These are phyloP conservation scores for Neurospora tetrasperma DNA, from an alignment of 495 filamentous ascomycete species.

Conservation along the genomic window DNA sequence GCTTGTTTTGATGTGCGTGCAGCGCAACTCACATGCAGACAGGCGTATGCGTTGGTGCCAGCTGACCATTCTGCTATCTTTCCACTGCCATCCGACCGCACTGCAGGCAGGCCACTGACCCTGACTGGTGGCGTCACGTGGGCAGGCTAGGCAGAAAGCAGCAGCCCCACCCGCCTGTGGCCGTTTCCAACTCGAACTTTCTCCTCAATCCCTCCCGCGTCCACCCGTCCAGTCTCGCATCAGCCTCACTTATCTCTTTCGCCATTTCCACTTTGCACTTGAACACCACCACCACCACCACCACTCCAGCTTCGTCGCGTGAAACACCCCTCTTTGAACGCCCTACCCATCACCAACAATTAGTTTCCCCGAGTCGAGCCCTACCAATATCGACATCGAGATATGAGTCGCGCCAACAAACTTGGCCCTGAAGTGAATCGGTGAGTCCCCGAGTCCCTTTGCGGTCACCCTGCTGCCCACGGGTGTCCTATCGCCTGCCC, in stretches of 20 bases:
- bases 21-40: background rate
- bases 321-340: slow-evolving; percentile 6
- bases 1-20: background rate
- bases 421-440: slow-evolving; percentile 94
- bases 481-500: background rate
- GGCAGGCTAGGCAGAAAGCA: slow-evolving; percentile 11
- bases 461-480: background rate
- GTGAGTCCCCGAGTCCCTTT: slow-evolving; percentile 47
- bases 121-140: slow-evolving; percentile 18
- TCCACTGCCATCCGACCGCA: background rate
- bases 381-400: slow-evolving; percentile 33
- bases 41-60: background rate
- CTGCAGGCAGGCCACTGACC: background rate
- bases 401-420: slow-evolving; percentile 75
- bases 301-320: background rate
- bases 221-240: slow-evolving; percentile 17
- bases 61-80: background rate
- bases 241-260: slow-evolving; percentile 15
- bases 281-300: slow-evolving; percentile 2
- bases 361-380: slow-evolving; percentile 15
- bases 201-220: slow-evolving; percentile 26
- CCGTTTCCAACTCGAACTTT: slow-evolving; percentile 21
- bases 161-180: slow-evolving; percentile 9
- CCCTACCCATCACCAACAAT: slow-evolving; percentile 10
- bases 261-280: slow-evolving; percentile 2